Percentiles rank a stretch among this genome's conserved stretches.
These are phyloP conservation scores for Porcisia hertigi DNA, from an alignment of 208 protist species.

Conservation along the genomic window DNA sequence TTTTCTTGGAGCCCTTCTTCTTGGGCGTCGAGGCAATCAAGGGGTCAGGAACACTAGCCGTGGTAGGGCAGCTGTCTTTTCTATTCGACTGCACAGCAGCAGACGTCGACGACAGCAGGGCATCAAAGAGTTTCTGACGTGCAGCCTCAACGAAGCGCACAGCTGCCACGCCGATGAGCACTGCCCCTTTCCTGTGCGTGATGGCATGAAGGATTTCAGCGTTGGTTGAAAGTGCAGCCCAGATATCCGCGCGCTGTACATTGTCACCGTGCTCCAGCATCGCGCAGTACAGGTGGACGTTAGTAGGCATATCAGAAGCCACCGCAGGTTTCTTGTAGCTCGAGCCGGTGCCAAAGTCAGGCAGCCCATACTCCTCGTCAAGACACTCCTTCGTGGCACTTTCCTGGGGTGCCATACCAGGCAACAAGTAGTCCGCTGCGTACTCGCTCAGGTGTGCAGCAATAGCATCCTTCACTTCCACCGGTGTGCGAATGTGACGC, in stretches of 20 bases:
- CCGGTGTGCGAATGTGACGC: conserved; percentile 54
- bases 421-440: conserved; percentile 60
- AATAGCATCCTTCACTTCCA: conserved; percentile 75
- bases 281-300: conserved; percentile 64
- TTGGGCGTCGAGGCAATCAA: neutral
- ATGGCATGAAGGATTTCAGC: conserved; percentile 41
- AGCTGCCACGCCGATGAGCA: conserved; percentile 37
- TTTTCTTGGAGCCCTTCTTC: conserved; percentile 7
- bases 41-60: conserved; percentile 5
- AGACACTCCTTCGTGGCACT: neutral
- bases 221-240: conserved; percentile 34
- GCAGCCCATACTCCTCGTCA: conserved; percentile 37
- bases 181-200: conserved; percentile 36
- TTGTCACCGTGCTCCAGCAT: conserved; percentile 76
- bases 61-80: neutral
- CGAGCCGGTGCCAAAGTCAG: conserved; percentile 58
- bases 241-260: conserved; percentile 63
- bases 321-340: neutral
- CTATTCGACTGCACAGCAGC: neutral
- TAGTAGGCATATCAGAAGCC: neutral
- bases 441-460: conserved; percentile 73
- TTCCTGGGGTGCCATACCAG: conserved; percentile 1
- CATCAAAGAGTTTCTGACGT: conserved; percentile 20
- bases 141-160: conserved; percentile 36
- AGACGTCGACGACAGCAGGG: neutral